Evolutionary conservation across 2,329 filamentous ascomycete species (phyloP).

Genomic region (Penicillium sp.): DNA sequence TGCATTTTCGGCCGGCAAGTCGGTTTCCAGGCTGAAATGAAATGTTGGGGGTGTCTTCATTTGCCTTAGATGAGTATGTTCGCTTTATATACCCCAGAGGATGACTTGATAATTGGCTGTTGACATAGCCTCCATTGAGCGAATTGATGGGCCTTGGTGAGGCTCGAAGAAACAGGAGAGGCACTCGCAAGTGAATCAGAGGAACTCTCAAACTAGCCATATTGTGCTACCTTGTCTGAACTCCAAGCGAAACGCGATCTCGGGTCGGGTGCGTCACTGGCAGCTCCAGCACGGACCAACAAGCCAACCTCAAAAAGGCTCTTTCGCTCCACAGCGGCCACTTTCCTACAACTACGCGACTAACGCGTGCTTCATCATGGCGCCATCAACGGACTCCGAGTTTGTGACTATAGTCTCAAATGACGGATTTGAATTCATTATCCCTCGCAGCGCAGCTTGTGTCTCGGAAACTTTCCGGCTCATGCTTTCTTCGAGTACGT

Average conservation of each 20-base stretch:
- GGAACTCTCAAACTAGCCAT: neutral
- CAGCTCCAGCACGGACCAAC: slow-evolving; percentile 15
- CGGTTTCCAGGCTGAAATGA: slow-evolving; percentile 19
- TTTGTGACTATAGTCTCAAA: slow-evolving; percentile 64
- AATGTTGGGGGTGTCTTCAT: neutral
- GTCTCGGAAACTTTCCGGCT: slow-evolving; percentile 61
- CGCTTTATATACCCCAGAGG: neutral
- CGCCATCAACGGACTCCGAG: slow-evolving; percentile 37
- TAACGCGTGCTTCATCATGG: slow-evolving; percentile 19
- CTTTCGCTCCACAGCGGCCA: slow-evolving; percentile 3
- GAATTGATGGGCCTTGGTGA: neutral
- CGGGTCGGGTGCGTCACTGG: neutral
- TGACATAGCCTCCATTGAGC: neutral
- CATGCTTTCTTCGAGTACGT: slow-evolving; percentile 61
- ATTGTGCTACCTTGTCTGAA: neutral
- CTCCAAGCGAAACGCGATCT: neutral
- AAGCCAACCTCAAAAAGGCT: slow-evolving; percentile 4
- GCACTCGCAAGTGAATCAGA: neutral
- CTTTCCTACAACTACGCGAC: slow-evolving; percentile 5
- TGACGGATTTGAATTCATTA: slow-evolving; percentile 63
- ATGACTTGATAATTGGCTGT: neutral
- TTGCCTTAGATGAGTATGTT: slow-evolving; percentile 10
- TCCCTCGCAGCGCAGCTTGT: slow-evolving; percentile 59
- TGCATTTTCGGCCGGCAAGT: slow-evolving; percentile 39
- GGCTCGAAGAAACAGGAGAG: neutral